Base-by-base conservation (phyloP, 2,329 filamentous ascomycete genomes). In the Epicoccum nigrum region DNA sequence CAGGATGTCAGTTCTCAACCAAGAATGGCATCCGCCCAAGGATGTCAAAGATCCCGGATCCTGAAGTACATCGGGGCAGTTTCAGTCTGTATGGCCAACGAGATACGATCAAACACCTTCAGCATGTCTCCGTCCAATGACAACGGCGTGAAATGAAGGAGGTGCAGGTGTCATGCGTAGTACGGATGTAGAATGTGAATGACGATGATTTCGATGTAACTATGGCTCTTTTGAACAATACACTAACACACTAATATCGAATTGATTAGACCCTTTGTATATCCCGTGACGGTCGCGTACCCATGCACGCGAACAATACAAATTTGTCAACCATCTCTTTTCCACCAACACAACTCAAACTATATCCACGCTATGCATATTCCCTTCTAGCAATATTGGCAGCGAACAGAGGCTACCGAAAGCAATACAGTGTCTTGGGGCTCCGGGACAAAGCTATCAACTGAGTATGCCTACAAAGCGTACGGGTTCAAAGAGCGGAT, bases 401-500 rank as follows among this genome's bases (percentile, higher is more conserved):
- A 51, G 44, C 56, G 55, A 55, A 41, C 43, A 3, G 13, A 46
- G n/a, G 27, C 32, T 43, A 27, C 38, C 21, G 21, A 11, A 30
- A 45, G 28, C 38, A n/a, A 39, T 34, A 35, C 33, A 34, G 17
- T 35, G 33, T 23, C 32, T 11, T 39, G 21, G 39, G 9, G 15
- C 27, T 44, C 12, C n/a, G 33, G 37, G 45, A 46, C 27, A 27
- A 45, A 39, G 34, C 34, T 23, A 40, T 21, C 16, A n/a, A 4
- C 9, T 25, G 20, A 35, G 39, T 21, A 38, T 28, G 27, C 13
- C 72, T 69, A 81, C 48, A 81, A 69, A 56, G 89, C 89, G 71
- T 88, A 92, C 13, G 89, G 89, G 79, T 92, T 92, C 65, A 92
- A 77, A 31, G 88, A 91, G 56, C 89, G 86, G 68, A 92, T 92